Evolutionary conservation across 169 alveolate genomes (phyloP).

Genomic region (Plasmodium vivax): DNA sequence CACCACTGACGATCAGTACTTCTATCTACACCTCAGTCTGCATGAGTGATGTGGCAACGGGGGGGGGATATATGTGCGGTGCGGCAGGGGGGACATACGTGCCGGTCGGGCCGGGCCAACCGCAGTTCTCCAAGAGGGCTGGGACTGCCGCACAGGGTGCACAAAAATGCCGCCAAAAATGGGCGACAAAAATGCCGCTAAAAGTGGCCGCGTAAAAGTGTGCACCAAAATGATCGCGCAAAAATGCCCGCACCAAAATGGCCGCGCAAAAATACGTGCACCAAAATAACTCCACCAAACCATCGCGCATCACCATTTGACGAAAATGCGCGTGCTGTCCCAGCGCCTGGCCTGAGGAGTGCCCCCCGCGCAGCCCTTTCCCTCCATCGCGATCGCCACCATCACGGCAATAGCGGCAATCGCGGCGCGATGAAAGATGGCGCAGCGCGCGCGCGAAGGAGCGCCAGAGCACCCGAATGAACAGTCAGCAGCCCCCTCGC

Average conservation of each 20-base stretch:
- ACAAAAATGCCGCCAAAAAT: not conserved
- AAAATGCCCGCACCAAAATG: not conserved
- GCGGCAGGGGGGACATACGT: not conserved
- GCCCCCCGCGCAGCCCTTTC: not conserved
- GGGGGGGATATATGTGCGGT: not conserved
- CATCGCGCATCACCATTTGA: not conserved
- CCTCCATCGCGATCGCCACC: not conserved
- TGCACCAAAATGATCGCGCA: not conserved
- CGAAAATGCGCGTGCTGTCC: not conserved
- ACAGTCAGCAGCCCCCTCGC: not conserved
- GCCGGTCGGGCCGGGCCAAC: not conserved
- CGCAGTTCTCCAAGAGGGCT: not conserved
- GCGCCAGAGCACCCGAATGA: not conserved
- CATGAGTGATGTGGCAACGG: not conserved
- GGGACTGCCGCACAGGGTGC: not conserved
- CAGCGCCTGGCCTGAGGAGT: not conserved
- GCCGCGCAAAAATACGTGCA: not conserved
- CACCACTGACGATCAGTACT: not conserved
- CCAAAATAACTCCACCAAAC: not conserved
- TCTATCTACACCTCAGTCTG: not conserved
- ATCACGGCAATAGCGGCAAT: too few relatives aligned
- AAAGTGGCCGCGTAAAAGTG: not conserved
- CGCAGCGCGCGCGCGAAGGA: not conserved
- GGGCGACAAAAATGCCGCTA: not conserved
- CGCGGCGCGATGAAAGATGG: not conserved